Evolutionary conservation across 2,329 filamentous ascomycete genomes (phyloP).

Genomic region (Ilyonectria robusta): DNA sequence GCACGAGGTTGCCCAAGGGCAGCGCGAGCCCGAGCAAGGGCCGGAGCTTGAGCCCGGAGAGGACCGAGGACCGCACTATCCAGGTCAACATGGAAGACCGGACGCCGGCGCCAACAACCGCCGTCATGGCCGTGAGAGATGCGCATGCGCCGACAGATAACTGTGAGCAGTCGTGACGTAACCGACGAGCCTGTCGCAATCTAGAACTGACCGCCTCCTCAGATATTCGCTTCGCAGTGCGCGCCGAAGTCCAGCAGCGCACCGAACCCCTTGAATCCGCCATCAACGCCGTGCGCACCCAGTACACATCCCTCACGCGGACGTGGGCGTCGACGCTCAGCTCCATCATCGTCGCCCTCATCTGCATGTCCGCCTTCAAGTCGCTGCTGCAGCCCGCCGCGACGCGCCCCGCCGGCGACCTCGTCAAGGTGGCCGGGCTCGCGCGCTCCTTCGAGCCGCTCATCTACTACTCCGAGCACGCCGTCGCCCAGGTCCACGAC

Average conservation of each 20-base stretch:
- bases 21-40: slow-evolving; percentile 70
- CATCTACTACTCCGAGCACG: slow-evolving; percentile 94
- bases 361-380: slow-evolving; percentile 76
- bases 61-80: slow-evolving; percentile 57
- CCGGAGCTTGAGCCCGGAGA: slow-evolving; percentile 61
- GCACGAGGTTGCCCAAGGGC: slow-evolving; percentile 68
- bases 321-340: slow-evolving; percentile 78
- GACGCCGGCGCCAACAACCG: slow-evolving; percentile 39
- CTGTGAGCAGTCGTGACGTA: slow-evolving; percentile 58
- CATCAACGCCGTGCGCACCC: slow-evolving; percentile 73
- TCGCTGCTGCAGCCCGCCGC: slow-evolving; percentile 78
- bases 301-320: slow-evolving; percentile 73
- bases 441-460: slow-evolving; percentile 94
- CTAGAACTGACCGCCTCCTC: slow-evolving; percentile 23
- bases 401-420: slow-evolving; percentile 66
- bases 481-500: slow-evolving; percentile 86
- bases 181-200: background rate
- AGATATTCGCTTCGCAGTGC: slow-evolving; percentile 91
- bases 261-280: slow-evolving; percentile 86
- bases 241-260: slow-evolving; percentile 89
- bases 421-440: slow-evolving; percentile 91
- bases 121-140: slow-evolving; percentile 40
- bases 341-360: slow-evolving; percentile 71
- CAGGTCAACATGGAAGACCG: slow-evolving; percentile 50
- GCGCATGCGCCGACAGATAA: slow-evolving; percentile 59